Evolutionary conservation across 345 rosid genomes (phyloP), one percentile per base, ranked within the genome.

Genomic region (Pistacia integerrima): DNA sequence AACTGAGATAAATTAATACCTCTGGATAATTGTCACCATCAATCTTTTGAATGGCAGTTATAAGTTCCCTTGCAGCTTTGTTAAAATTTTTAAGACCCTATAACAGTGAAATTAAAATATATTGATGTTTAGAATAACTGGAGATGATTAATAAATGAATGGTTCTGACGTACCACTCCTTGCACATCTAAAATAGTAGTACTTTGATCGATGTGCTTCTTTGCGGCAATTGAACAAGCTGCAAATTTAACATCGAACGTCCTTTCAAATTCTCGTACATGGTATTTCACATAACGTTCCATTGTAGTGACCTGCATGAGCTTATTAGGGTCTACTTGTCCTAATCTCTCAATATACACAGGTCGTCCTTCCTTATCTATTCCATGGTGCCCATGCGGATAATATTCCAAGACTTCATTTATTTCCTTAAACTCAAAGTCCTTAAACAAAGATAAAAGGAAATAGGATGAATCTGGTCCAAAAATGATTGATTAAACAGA

Each of bases 11-110:
- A 76, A 58, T 69, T 22, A 64, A 58, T 63, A 96, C 99, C 97
- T 96, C 97, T 3, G 99, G 99, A 74, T 92, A 96, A 82, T 92
- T 93, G 86, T 96, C 87, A 33, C 99, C 99, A 9, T 96, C 99
- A 65, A 92, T 87, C 80, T 88, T 88, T 82, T 96, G 98, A 85
- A 96, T 87, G 72, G 88, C 85, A 36, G 92, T 84, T 30, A 96
- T 82, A 78, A 96, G 91, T 69, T 96, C 99, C 79, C 99, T 90
- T 25, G 99, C 97, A 78, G 97, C 84, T 84, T 92, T 96, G 84
- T 87, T 93, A 73, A 96, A 96, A 72, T 80, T 90, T 77, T 93
- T 96, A 30, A 96, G 92, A 74, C 99, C 99, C 98, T 95, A 84
- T 62, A 18, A 54, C 46, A 79, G 33, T 76, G 61, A 55, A 61